Conservation (phyloP, 306 rosid species). For the Cucurbita moschata region DNA sequence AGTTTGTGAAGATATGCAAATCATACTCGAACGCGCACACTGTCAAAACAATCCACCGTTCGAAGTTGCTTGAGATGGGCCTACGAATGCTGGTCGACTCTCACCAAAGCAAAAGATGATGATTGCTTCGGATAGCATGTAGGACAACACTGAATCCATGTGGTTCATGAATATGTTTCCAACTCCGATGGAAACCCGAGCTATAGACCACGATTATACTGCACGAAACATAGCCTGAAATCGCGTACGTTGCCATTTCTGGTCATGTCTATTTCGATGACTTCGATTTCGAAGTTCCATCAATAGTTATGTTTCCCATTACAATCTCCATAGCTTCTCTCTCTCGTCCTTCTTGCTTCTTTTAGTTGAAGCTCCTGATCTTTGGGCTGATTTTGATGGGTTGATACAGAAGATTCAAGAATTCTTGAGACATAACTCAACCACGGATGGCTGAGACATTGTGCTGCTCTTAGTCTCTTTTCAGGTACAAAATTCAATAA, state of each 20-base stretch:
- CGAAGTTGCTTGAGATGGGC: too few species aligned
- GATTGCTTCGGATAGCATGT: too few species aligned
- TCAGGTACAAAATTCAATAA: constrained; percentile 75
- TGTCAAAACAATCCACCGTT: too few species aligned
- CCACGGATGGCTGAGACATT: constrained; percentile 77
- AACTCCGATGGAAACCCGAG: too few species aligned
- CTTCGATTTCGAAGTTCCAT: constrained; percentile 4
- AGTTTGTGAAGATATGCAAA: too few species aligned
- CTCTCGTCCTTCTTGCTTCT: constrained; percentile 12
- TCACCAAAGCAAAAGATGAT: too few species aligned
- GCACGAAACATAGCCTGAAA: not conserved
- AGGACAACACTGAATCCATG: too few species aligned
- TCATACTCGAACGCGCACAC: too few species aligned
- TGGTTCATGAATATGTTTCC: too few species aligned
- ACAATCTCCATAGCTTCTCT: constrained; percentile 13
- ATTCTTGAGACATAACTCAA: constrained; percentile 44
- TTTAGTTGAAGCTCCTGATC: constrained; percentile 1
- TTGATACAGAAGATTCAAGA: constrained; percentile 13
- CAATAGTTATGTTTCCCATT: constrained; percentile 17
- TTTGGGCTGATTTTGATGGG: not conserved
- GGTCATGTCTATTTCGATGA: not conserved
- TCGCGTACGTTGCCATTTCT: not conserved
- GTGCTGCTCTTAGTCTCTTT: constrained; percentile 63
- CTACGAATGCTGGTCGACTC: too few species aligned
- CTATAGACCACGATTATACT: too few species aligned